Evolutionary conservation across 78 protist genomes (phyloP), one percentile per base, ranked within the genome.

Genomic region (Cavenderia fasciculata): DNA sequence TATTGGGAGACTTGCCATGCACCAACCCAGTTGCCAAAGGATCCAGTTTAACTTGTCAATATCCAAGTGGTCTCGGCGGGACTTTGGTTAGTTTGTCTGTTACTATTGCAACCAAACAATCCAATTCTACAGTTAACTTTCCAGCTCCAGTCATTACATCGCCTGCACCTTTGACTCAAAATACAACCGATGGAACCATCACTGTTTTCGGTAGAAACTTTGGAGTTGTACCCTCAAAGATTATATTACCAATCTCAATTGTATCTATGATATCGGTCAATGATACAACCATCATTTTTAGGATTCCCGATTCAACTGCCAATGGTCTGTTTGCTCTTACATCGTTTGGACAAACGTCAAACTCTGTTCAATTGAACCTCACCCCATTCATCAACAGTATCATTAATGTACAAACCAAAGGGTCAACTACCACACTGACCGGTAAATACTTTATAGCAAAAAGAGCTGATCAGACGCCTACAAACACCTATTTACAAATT

Each of bases 191-290:
- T 29, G 46, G 59, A 2, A 43, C 7, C 33, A 40, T 40, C 2
- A 69, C 75, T 5, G 33, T 69, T 12, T 8, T 57, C 2, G 75
- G 75, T 29, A 16, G 23, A 11, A 69, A 69, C 23, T 69, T 69
- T 25, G 75, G 75, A 29, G n/a, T n/a, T n/a, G n/a, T n/a, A n/a
- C n/a, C n/a, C 5, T n/a, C n/a, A n/a, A n/a, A n/a, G n/a, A n/a
- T 69, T 6, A 46, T 16, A 8, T 4, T 56, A 6, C n/a, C n/a
- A n/a, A n/a, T n/a, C n/a, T 34, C 56, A 12, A 25, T 27, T 34
- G 41, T 1, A 7, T 2, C 11, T 16, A 5, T 51, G 29, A 3
- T 21, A 19, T 4, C 8, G 49, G 33, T n/a, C n/a, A 27, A 62
- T 25, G 65, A 59, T 41, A 74, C 59, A 25, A 33, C 27, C 49